A percentile compares a stretch with the other conserved stretches of the same genome.
Conservation (phyloP, 257 asterid species). For the Nemophila menziesii region DNA sequence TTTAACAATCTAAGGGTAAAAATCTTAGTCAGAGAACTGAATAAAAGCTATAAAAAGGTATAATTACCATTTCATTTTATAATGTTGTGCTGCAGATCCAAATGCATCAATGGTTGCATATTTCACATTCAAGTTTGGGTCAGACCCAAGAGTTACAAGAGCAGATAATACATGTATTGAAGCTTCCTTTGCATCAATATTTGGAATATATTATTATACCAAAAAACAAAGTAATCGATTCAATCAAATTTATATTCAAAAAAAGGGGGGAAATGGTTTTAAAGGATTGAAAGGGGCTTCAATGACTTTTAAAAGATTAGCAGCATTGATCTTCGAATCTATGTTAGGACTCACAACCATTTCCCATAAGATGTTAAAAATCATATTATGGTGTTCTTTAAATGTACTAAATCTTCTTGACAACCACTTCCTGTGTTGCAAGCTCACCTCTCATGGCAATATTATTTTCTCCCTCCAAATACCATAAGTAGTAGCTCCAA, state of each 20-base stretch:
- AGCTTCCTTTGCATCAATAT: conserved; percentile 71
- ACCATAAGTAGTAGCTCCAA: no score
- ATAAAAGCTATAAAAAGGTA: not conserved
- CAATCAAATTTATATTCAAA: no score
- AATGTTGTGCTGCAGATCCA: conserved; percentile 94
- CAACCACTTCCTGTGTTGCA: no score
- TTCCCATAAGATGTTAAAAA: conserved; percentile 88
- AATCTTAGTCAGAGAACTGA: conserved; percentile 18
- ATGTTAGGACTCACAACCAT: conserved; percentile 73
- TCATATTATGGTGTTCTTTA: conserved; percentile 60
- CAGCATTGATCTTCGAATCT: conserved; percentile 63
- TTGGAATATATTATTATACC: conserved; percentile 51
- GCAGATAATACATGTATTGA: conserved; percentile 89
- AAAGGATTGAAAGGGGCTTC: conserved; percentile 30
- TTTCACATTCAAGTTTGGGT: conserved; percentile 85
- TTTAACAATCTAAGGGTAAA: conserved; percentile 65
- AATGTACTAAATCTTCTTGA: no score
- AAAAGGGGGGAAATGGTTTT: not conserved
- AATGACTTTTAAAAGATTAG: conserved; percentile 74
- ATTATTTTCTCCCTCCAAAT: no score
- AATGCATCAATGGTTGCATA: conserved; percentile 91
- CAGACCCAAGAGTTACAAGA: conserved; percentile 94
- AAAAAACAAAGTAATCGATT: conserved; percentile 6
- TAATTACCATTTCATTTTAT: conserved; percentile 65
- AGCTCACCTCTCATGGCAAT: no score